Conservation (phyloP, 495 filamentous ascomycete species). For the Penicillium bialowiezense region DNA sequence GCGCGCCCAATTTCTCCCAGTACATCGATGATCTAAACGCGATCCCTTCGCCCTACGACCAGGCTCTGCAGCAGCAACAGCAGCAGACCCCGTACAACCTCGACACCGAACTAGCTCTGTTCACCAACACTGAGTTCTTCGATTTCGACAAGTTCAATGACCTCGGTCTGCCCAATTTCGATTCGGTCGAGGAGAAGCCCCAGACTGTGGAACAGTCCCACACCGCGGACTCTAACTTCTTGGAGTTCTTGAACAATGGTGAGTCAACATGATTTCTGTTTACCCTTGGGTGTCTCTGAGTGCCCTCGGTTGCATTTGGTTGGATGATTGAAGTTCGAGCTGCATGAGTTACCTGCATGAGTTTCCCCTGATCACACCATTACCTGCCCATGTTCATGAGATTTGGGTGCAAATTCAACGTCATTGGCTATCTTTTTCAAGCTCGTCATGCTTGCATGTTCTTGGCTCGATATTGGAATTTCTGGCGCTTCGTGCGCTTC, state of each 20-base stretch:
- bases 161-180: constrained; percentile 37
- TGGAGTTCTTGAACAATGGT: constrained; percentile 43
- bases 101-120: constrained; percentile 78
- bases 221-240: constrained; percentile 39
- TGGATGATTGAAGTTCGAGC: constrained; percentile 6
- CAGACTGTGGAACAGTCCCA: constrained; percentile 23
- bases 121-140: constrained; percentile 92
- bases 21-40: constrained; percentile 86
- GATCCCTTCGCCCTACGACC: constrained; percentile 64
- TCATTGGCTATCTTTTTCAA: constrained; percentile 11
- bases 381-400: background rate
- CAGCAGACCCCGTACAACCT: constrained; percentile 56
- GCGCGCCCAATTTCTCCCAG: constrained; percentile 78
- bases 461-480: background rate
- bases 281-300: background rate
- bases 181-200: constrained; percentile 28
- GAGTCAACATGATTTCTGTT: constrained; percentile 19
- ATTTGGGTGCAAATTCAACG: constrained; percentile 1
- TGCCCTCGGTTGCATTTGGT: constrained; percentile 14
- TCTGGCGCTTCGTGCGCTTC: constrained; percentile 7
- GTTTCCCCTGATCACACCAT: constrained; percentile 16
- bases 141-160: constrained; percentile 71
- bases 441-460: background rate
- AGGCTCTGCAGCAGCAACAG: constrained; percentile 53
- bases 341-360: constrained; percentile 2